Conservation (phyloP, 2,329 filamentous ascomycete species). For the Aspergillus novoparasiticus region DNA sequence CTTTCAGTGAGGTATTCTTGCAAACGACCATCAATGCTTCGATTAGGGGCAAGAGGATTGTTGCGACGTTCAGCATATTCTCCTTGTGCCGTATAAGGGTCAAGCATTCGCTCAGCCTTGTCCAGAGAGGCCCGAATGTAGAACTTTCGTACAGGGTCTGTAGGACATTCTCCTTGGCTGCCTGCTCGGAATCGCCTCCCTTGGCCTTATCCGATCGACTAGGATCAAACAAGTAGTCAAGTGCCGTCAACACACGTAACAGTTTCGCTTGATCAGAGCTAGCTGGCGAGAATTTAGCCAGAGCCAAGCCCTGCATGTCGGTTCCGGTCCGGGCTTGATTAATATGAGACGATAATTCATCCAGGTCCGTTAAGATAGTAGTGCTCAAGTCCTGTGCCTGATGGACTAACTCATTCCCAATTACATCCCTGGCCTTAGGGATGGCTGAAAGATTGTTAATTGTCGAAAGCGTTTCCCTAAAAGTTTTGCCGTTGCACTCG, state of each 20-base stretch:
- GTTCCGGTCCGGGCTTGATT: constrained; percentile 83
- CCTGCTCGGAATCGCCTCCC: constrained; percentile 54
- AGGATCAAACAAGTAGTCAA: constrained; percentile 92
- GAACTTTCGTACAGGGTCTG: constrained; percentile 86
- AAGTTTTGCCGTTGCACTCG: constrained; percentile 96
- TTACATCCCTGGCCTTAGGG: constrained; percentile 82
- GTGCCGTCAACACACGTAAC: constrained; percentile 84
- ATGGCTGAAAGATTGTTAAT: constrained; percentile 97
- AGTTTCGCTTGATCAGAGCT: constrained; percentile 97
- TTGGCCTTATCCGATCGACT: constrained; percentile 63
- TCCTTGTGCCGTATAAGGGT: constrained; percentile 86
- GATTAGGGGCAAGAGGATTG: constrained; percentile 89
- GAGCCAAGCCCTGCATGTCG: constrained; percentile 90
- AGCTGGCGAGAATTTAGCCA: constrained; percentile 93
- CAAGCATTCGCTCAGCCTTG: constrained; percentile 85
- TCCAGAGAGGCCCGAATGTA: constrained; percentile 89
- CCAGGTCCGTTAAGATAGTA: constrained; percentile 80
- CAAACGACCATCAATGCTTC: constrained; percentile 99
- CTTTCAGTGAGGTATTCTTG: constrained; percentile 88
- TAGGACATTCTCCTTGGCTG: constrained; percentile 81
- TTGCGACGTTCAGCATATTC: constrained; percentile 95
- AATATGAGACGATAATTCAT: constrained; percentile 83
- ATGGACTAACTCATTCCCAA: constrained; percentile 87
- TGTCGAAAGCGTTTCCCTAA: constrained; percentile 96
- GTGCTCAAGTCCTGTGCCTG: constrained; percentile 85